Base-by-base conservation (phyloP, 129 eudicot species). In the Arctium lappa region DNA sequence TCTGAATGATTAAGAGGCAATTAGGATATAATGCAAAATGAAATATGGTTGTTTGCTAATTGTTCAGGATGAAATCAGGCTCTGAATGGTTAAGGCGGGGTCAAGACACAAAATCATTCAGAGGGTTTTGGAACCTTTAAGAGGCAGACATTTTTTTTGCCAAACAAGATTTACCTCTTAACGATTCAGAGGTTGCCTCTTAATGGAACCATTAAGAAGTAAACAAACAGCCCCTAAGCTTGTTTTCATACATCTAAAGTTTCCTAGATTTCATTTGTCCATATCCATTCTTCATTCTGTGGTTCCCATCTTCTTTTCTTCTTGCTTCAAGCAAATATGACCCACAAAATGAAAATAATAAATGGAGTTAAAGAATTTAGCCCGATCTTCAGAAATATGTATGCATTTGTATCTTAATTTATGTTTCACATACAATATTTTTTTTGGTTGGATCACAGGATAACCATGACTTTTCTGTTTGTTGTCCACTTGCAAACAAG, bases 381-480 rank as follows among this genome's bases (percentile, higher is more conserved):
- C 46, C 66, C 56, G 42, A 56, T 36, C 30, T 56, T 12, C 46
- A 29, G 22, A 44, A 66, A 46, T n/a, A 31, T 44, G 69, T 37
- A 15, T 15, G 62, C 63, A 56, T 31, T 50, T 42, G 39, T 6
- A n/a, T 81, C 65, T 73, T 81, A 46, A 38, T 69, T 76, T 10
- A n/a, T 69, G 81, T 11, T 73, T 72, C n/a, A 39, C 42, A 38
- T 74, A 65, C 27, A 76, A 33, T 38, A 2, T 82, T 10, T 32
- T 8, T 76, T 33, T 77, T 71, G 69, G 69, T 75, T 75, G 75
- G 69, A 73, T 78, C 74, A 79, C 91, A 95, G 99, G 88, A 91
- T 82, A 89, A 93, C 76, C 95, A 90, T 56, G 71, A 86, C 13
- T 60, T 91, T 74, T 84, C 90, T 62, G 84, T 93, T 79, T 32